Percentiles rank a stretch among this genome's conserved stretches.
phyloP scores from a whole-genome alignment of 805 yeast species.

The Candida anglica region DNA sequence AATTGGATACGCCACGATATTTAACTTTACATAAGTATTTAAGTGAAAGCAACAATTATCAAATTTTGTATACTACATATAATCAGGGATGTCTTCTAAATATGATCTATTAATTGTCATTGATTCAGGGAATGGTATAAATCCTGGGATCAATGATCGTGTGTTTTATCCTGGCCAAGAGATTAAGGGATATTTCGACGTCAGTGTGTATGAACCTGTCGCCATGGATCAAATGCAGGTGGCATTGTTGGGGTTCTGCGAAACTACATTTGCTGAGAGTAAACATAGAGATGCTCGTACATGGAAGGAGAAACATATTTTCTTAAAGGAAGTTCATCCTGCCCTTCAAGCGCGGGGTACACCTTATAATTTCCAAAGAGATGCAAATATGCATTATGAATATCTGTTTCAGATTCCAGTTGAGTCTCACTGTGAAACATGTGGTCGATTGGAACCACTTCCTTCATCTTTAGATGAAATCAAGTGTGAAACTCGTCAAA shows the following conservation, averaged over 20 bases:
- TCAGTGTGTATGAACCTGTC: not conserved
- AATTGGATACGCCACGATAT: too few species aligned
- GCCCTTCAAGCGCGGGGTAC: not conserved
- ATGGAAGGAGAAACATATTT: conserved; percentile 5
- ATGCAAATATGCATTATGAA: not conserved
- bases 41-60: too few species aligned
- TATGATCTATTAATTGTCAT: conserved; percentile 5
- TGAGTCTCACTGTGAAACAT: conserved; percentile 2
- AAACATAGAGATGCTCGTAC: conserved; percentile 1
- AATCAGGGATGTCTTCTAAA: conserved; percentile 3
- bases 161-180: conserved; percentile 3
- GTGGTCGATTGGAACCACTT: not conserved
- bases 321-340: conserved; percentile 1
- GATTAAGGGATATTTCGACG: conserved; percentile 3
- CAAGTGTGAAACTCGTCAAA: not conserved
- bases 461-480: conserved; percentile 2
- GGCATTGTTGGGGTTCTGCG: conserved; percentile 3
- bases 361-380: not conserved
- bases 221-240: conserved; percentile 4
- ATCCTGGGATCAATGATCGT: conserved; percentile 3
- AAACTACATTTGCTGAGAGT: conserved; percentile 1
- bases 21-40: too few species aligned
- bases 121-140: conserved; percentile 1
- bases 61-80: too few species aligned
- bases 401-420: conserved; percentile 1